Conservation (phyloP, 129 eudicot genomes). For the Flaveria bidentis region DNA sequence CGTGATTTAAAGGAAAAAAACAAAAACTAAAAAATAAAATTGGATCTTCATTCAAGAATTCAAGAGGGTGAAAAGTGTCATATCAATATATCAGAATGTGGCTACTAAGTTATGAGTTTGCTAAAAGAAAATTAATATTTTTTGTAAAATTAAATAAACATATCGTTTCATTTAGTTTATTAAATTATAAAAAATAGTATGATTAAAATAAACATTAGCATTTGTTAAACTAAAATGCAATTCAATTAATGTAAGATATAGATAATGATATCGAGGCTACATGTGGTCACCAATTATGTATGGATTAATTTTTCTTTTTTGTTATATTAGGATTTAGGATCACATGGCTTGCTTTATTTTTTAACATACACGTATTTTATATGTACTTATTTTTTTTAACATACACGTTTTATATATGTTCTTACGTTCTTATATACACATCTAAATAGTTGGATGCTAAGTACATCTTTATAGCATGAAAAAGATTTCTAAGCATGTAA, state of each 20-base stretch:
- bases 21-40: background rate
- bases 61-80: slow-evolving; percentile 2
- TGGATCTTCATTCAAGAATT: background rate
- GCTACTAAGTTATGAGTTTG: background rate
- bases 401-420: background rate
- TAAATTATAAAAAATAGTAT: background rate
- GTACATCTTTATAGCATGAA: background rate
- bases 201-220: background rate
- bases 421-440: background rate
- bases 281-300: slow-evolving; percentile 31
- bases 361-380: background rate
- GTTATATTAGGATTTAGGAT: background rate
- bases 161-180: background rate
- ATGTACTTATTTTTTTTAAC: background rate
- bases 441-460: background rate
- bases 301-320: slow-evolving; percentile 14
- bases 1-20: too few relatives aligned
- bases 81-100: background rate
- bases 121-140: background rate
- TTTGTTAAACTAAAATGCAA: background rate
- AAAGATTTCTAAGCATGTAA: too few relatives aligned
- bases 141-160: background rate
- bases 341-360: background rate
- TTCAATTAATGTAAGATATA: too few relatives aligned
- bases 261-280: slow-evolving; percentile 22